These are phyloP conservation scores for Eremomyces bilateralis DNA, from an alignment of 495 filamentous ascomycete species.

Conservation along the genomic window DNA sequence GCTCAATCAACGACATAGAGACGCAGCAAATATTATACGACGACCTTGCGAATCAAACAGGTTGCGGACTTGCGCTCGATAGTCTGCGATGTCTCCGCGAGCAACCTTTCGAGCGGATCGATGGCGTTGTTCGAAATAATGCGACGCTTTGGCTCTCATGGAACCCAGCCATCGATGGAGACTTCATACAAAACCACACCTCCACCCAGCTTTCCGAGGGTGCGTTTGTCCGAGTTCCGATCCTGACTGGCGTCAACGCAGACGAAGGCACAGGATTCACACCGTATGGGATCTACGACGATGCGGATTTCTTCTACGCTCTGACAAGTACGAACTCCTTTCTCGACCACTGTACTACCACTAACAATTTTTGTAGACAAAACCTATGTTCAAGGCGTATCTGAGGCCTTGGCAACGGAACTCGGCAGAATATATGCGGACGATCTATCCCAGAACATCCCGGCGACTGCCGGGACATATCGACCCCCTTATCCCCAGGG, in stretches of 20 bases:
- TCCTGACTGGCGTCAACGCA: slow-evolving; percentile 35
- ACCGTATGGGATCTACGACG: slow-evolving; percentile 22
- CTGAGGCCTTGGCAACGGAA: slow-evolving; percentile 6
- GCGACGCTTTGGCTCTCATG: slow-evolving; percentile 12
- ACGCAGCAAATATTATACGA: slow-evolving; percentile 18
- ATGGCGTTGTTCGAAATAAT: slow-evolving; percentile 29
- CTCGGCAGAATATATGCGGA: not conserved
- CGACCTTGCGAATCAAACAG: slow-evolving; percentile 18
- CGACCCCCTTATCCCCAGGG: slow-evolving; percentile 17
- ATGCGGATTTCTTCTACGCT: slow-evolving; percentile 18
- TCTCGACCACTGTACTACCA: too few relatives aligned
- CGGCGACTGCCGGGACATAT: slow-evolving; percentile 9
- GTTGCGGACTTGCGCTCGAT: slow-evolving; percentile 19
- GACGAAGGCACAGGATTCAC: slow-evolving; percentile 44
- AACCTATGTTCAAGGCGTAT: too few relatives aligned
- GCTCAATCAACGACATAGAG: slow-evolving; percentile 6
- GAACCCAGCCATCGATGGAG: slow-evolving; percentile 28
- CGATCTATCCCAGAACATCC: not conserved
- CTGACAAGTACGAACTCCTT: slow-evolving; percentile 12
- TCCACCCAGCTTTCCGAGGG: slow-evolving; percentile 19
- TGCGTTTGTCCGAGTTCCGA: slow-evolving; percentile 32
- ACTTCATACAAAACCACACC: slow-evolving; percentile 20
- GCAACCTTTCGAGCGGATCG: slow-evolving; percentile 33
- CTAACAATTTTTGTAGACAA: too few relatives aligned
- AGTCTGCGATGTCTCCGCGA: slow-evolving; percentile 25